These are phyloP conservation scores for Lasiodiplodia sp. DNA, from an alignment of 2,329 filamentous ascomycete species.

Conservation along the genomic window DNA sequence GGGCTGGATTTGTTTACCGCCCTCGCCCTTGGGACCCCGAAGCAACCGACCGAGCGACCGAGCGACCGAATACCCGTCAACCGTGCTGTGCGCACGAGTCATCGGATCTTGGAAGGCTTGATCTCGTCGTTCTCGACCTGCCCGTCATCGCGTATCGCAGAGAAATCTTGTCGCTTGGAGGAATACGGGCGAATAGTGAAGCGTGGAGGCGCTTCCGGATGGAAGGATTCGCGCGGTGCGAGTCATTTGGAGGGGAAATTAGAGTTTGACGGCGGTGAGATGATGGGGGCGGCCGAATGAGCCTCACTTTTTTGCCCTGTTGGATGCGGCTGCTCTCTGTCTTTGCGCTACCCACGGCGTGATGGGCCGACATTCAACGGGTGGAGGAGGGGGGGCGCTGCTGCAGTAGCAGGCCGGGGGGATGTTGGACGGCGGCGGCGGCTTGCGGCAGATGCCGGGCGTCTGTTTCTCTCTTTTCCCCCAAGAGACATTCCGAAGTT, in stretches of 20 bases:
- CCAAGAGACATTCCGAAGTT: background rate
- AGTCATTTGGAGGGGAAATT: background rate
- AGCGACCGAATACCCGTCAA: background rate
- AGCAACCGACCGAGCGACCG: no score
- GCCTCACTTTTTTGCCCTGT: background rate
- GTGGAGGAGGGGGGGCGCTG: no score
- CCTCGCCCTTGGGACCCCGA: background rate
- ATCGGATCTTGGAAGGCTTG: background rate
- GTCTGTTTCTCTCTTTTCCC: background rate
- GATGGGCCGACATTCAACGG: no score
- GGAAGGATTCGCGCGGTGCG: background rate
- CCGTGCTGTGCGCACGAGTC: background rate
- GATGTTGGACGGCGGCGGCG: no score
- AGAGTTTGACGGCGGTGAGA: background rate
- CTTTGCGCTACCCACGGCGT: no score
- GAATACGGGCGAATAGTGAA: background rate
- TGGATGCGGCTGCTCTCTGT: no score
- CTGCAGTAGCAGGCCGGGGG: no score
- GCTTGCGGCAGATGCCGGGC: no score
- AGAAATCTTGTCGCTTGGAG: background rate
- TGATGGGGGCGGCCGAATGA: background rate
- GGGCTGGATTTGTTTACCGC: background rate
- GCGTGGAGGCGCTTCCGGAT: background rate
- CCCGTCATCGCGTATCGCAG: background rate
- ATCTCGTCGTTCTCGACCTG: background rate